A percentile compares a stretch with the other conserved stretches of the same genome.
These are phyloP conservation scores for Lathyrus aphaca DNA, from an alignment of 306 rosid species.

Conservation along the genomic window DNA sequence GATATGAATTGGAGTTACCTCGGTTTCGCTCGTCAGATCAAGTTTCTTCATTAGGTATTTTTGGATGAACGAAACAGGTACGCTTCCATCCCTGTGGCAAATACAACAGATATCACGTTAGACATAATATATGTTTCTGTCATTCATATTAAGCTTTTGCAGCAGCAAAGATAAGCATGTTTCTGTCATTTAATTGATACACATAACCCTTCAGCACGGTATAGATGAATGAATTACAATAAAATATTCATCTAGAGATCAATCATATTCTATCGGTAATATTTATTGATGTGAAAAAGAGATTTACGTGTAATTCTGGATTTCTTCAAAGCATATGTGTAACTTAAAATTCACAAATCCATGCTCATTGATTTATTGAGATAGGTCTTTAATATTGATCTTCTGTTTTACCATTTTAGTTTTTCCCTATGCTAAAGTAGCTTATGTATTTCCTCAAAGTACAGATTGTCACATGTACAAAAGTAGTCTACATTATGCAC, in stretches of 20 bases:
- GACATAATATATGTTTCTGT: background rate
- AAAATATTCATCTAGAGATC: background rate
- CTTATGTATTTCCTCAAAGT: background rate
- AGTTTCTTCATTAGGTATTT: slow-evolving; percentile 81
- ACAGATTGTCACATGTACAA: background rate
- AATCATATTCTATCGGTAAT: background rate
- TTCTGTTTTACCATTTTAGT: background rate
- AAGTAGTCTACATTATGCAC: no score
- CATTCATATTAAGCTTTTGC: slow-evolving; percentile 26
- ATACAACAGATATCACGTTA: slow-evolving; percentile 30
- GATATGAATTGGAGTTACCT: slow-evolving; percentile 50
- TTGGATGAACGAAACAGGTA: slow-evolving; percentile 77
- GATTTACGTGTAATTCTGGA: no score
- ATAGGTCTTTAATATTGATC: background rate
- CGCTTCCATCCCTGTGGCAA: slow-evolving; percentile 75
- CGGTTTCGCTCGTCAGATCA: slow-evolving; percentile 69
- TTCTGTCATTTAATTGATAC: slow-evolving; percentile 18
- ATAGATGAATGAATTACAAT: background rate
- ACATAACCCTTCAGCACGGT: background rate
- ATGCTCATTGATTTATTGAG: background rate
- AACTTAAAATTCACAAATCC: no score
- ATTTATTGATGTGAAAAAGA: background rate
- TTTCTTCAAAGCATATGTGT: no score
- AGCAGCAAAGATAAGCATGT: slow-evolving; percentile 11
- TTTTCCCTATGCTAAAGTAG: background rate